These are phyloP conservation scores for Eucalyptus marginata DNA, from an alignment of 345 rosid genomes.

Conservation along the genomic window DNA sequence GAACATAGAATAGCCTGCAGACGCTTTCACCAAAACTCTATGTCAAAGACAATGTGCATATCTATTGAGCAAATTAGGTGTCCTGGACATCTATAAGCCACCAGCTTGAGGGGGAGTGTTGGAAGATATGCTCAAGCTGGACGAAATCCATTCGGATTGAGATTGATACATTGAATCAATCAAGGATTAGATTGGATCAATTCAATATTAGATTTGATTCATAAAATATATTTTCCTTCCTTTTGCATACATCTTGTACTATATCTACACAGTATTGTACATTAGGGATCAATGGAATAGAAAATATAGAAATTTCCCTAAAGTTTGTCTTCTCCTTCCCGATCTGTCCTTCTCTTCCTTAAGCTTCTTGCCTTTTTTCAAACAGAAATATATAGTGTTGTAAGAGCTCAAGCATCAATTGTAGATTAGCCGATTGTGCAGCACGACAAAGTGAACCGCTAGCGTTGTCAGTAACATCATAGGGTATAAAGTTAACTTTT, in stretches of 20 bases:
- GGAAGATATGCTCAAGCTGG: not conserved
- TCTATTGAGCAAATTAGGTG: too few relatives aligned
- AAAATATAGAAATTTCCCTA: not conserved
- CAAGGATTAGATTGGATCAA: not conserved
- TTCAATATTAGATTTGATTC: not conserved
- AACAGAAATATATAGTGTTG: too few relatives aligned
- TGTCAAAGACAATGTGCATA: too few relatives aligned
- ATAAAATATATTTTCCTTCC: not conserved
- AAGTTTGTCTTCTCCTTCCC: not conserved
- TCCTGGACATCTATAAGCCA: too few relatives aligned
- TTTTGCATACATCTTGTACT: not conserved
- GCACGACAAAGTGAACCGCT: not conserved
- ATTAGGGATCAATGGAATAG: not conserved
- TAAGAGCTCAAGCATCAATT: not conserved
- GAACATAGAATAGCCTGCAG: too few relatives aligned
- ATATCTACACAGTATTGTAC: too few relatives aligned
- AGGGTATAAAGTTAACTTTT: not conserved
- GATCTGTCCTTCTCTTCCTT: not conserved
- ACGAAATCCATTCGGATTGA: fast-evolving
- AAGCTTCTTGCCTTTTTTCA: not conserved
- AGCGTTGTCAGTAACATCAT: not conserved
- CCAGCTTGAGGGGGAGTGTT: too few relatives aligned
- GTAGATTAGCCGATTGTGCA: not conserved
- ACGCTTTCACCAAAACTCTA: too few relatives aligned
- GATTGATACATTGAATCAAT: not conserved